These are phyloP conservation scores for Scorias spongiosa DNA, from an alignment of 2,329 filamentous ascomycete species.

Conservation along the genomic window DNA sequence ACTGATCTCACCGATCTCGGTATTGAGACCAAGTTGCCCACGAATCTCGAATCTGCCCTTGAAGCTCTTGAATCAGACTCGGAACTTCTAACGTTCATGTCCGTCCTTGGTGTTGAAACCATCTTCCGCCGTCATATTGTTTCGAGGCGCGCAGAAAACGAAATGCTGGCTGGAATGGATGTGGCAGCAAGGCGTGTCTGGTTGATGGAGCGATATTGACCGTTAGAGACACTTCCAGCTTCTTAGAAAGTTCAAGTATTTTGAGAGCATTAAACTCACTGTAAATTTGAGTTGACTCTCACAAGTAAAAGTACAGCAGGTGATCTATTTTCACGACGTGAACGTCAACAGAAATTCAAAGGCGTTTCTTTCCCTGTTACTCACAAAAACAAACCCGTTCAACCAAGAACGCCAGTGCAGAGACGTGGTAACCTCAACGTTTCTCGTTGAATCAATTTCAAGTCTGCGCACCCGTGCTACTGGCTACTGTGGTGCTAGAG, in stretches of 20 bases:
- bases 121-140: neutral
- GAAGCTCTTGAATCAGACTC: neutral
- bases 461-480: too few species aligned
- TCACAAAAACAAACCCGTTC: too few species aligned
- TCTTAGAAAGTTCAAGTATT: neutral
- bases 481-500: too few species aligned
- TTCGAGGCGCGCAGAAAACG: neutral
- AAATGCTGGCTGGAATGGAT: neutral
- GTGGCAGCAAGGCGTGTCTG: neutral
- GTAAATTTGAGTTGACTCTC: too few species aligned
- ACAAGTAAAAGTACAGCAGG: too few species aligned
- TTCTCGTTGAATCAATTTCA: too few species aligned
- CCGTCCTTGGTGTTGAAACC: neutral
- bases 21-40: neutral
- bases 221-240: neutral
- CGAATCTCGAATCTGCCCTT: neutral
- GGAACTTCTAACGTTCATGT: neutral
- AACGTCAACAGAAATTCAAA: too few species aligned
- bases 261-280: too few species aligned
- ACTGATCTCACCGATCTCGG: neutral
- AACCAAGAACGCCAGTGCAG: too few species aligned
- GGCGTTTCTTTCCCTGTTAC: too few species aligned
- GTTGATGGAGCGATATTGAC: neutral
- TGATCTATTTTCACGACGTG: too few species aligned
- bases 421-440: too few species aligned